Conservation (phyloP, 2,329 filamentous ascomycete genomes). For the Thermomyces lanuginosus region DNA sequence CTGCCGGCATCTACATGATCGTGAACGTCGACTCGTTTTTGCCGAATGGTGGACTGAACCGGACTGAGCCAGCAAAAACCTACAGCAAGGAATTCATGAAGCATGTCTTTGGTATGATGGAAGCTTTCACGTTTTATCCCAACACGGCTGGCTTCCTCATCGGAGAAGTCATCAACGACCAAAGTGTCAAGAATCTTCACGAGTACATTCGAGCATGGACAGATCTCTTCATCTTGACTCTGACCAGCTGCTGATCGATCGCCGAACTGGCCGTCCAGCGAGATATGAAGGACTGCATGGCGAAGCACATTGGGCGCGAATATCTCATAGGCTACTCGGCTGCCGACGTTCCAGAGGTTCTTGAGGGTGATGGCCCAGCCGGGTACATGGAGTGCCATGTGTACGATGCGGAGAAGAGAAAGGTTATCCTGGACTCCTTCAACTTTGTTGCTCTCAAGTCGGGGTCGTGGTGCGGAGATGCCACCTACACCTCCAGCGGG, state of each 20-base stretch:
- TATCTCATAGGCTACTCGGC: conserved; percentile 67
- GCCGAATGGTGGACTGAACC: conserved; percentile 35
- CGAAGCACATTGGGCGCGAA: neutral
- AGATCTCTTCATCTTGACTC: no score
- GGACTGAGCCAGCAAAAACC: conserved; percentile 31
- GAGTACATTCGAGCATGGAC: conserved; percentile 36
- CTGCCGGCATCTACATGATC: conserved; percentile 31
- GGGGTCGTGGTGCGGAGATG: conserved; percentile 1
- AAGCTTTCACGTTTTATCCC: conserved; percentile 44
- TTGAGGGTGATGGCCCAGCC: conserved; percentile 54
- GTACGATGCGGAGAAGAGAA: no score
- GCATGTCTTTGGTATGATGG: conserved; percentile 40
- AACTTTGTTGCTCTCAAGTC: no score
- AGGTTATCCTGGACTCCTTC: no score
- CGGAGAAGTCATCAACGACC: conserved; percentile 44
- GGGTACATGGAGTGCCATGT: conserved; percentile 98
- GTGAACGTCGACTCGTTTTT: conserved; percentile 43
- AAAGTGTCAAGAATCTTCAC: conserved; percentile 33
- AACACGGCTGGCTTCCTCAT: conserved; percentile 46
- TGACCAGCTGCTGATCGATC: no score
- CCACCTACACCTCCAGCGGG: neutral
- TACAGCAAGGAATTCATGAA: conserved; percentile 36
- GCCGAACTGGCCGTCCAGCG: conserved; percentile 1
- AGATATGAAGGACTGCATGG: conserved; percentile 2
- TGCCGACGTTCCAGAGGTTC: conserved; percentile 71